Percentiles rank a stretch among this genome's conserved stretches.
phyloP scores from a whole-genome alignment of 192 early-diverging fungal genomes.

The Rhizophagus sp. region DNA sequence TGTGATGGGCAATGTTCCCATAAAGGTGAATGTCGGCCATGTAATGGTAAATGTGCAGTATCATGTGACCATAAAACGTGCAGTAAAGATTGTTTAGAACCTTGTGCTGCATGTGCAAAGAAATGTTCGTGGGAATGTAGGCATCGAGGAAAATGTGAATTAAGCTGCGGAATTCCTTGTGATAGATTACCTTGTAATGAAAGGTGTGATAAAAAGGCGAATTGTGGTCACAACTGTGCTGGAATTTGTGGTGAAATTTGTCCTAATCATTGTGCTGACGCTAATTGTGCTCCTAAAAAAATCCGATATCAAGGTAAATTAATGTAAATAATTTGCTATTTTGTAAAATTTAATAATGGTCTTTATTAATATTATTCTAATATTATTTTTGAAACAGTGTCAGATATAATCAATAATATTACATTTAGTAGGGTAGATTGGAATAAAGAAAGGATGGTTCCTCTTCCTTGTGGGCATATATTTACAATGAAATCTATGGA shows the following conservation, averaged over 20 bases:
- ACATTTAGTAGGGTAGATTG: slow-evolving; percentile 32
- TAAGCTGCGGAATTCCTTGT: slow-evolving; percentile 60
- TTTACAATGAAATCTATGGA: slow-evolving; percentile 56
- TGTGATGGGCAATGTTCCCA: no score
- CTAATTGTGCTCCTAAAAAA: slow-evolving; percentile 34
- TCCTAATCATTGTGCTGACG: slow-evolving; percentile 32
- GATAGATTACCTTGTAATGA: slow-evolving; percentile 55
- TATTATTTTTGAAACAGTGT: no score
- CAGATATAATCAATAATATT: no score
- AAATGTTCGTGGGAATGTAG: slow-evolving; percentile 51
- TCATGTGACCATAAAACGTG: no score
- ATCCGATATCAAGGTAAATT: slow-evolving; percentile 12
- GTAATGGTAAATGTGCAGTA: no score
- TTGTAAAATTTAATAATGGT: no score
- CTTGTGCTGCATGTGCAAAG: slow-evolving; percentile 49
- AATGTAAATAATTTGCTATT: no score
- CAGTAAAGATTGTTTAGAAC: neutral
- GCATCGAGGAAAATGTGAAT: slow-evolving; percentile 46
- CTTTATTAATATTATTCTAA: no score
- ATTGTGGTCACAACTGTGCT: slow-evolving; percentile 54
- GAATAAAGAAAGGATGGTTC: slow-evolving; percentile 45
- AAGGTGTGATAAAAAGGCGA: slow-evolving; percentile 44
- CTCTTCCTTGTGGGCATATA: slow-evolving; percentile 52
- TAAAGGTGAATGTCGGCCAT: no score
- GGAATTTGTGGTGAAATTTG: slow-evolving; percentile 53